Conservation (phyloP, 805 yeast species). For the Nadsonia fulvescens region DNA sequence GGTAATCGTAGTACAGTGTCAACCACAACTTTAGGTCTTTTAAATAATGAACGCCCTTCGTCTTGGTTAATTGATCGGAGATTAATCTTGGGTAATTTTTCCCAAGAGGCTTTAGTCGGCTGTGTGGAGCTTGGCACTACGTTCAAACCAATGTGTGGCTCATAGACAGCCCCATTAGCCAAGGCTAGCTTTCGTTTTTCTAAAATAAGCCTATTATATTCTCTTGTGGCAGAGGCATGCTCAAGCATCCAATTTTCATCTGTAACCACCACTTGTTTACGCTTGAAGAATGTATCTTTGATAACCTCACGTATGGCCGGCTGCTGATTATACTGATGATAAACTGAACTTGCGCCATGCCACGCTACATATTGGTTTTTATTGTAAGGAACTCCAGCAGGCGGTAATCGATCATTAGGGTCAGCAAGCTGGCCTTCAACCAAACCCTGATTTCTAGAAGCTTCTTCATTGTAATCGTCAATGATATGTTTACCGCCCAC, state of each 20-base stretch:
- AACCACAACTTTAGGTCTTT: too few species aligned
- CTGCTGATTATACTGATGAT: constrained; percentile 15
- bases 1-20: too few species aligned
- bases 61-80: too few species aligned
- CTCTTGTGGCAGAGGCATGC: constrained; percentile 54
- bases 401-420: constrained; percentile 33
- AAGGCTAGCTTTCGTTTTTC: too few species aligned
- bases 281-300: constrained; percentile 6
- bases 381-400: constrained; percentile 26
- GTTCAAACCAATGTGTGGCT: too few species aligned
- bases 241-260: constrained; percentile 13
- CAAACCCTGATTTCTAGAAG: constrained; percentile 34
- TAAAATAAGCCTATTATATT: constrained; percentile 56
- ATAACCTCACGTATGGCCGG: constrained; percentile 14
- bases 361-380: constrained; percentile 36
- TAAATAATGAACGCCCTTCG: too few species aligned
- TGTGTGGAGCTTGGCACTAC: too few species aligned
- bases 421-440: constrained; percentile 57
- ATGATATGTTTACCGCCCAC: constrained; percentile 60
- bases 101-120: too few species aligned
- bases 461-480: constrained; percentile 79
- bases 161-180: too few species aligned
- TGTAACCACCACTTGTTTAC: constrained; percentile 17
- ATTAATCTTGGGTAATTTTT: too few species aligned
- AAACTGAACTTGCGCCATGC: constrained; percentile 30